Percentiles rank a stretch among this genome's conserved stretches.
These are phyloP conservation scores for Saccharomycodes ludwigii DNA, from an alignment of 805 yeast species.

Conservation along the genomic window DNA sequence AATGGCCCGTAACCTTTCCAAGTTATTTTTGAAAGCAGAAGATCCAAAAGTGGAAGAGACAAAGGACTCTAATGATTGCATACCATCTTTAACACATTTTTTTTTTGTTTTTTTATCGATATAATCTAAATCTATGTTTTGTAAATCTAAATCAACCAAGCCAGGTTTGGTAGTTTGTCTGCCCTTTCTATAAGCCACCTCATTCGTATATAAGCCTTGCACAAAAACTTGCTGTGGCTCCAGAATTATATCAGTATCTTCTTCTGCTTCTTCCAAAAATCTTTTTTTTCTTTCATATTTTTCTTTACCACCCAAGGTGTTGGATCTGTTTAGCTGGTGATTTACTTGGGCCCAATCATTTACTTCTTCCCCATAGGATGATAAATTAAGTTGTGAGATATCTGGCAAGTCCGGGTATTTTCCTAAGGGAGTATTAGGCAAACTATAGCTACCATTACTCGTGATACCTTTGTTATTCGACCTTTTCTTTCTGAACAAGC, in stretches of 20 bases:
- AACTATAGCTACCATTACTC: conserved; percentile 7
- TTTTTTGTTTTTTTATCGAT: conserved; percentile 33
- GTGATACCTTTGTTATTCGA: conserved; percentile 10
- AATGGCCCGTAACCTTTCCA: conserved; percentile 55
- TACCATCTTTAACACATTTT: conserved; percentile 25
- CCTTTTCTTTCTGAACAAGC: conserved; percentile 22
- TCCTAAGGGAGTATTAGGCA: conserved; percentile 10
- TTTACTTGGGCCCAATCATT: conserved; percentile 41
- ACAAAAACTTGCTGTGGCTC: conserved; percentile 45
- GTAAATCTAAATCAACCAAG: conserved; percentile 19
- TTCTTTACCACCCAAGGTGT: conserved; percentile 55
- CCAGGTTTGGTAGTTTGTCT: conserved; percentile 15
- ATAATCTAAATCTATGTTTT: conserved; percentile 24
- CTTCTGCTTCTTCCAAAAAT: conserved; percentile 30
- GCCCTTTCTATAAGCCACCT: conserved; percentile 22
- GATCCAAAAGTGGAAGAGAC: conserved; percentile 40
- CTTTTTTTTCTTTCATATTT: conserved; percentile 58
- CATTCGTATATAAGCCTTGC: conserved; percentile 36
- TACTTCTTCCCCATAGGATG: conserved; percentile 26
- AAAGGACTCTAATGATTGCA: conserved; percentile 41
- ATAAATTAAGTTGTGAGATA: conserved; percentile 13
- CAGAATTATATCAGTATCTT: conserved; percentile 46
- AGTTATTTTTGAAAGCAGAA: conserved; percentile 35
- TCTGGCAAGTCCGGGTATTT: conserved; percentile 21
- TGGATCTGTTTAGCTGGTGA: conserved; percentile 59